Evolutionary conservation across 495 filamentous ascomycete genomes (phyloP).

Genomic region (Sporormia fimetaria): DNA sequence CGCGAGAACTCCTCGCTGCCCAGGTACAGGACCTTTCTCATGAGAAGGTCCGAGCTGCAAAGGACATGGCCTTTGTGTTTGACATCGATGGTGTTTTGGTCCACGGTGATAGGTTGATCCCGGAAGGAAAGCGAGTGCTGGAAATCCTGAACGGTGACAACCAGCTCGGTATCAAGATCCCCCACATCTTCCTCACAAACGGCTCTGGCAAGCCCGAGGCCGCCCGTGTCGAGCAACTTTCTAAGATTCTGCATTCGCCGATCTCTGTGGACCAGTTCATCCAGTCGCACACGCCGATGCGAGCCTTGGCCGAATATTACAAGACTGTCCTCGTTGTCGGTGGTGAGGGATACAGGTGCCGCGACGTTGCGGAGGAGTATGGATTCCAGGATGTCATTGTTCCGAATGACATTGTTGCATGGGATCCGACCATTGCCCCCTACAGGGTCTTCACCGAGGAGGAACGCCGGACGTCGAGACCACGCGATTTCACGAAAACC

Average conservation of each 20-base stretch:
- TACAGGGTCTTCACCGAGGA: constrained; percentile 48
- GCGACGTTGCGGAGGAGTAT: constrained; percentile 54
- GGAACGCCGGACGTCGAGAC: constrained; percentile 46
- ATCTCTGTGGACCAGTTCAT: constrained; percentile 56
- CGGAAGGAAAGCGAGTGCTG: constrained; percentile 46
- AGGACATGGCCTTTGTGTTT: constrained; percentile 58
- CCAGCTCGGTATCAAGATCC: constrained; percentile 58
- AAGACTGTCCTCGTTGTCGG: constrained; percentile 54
- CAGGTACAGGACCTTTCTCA: constrained; percentile 61
- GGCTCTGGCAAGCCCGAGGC: constrained; percentile 53
- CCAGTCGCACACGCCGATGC: constrained; percentile 57
- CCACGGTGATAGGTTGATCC: constrained; percentile 53
- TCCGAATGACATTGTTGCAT: constrained; percentile 56
- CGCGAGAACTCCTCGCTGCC: constrained; percentile 58
- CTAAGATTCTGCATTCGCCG: constrained; percentile 45
- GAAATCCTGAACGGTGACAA: constrained; percentile 57
- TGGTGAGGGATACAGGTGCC: constrained; percentile 53
- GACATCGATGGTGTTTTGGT: constrained; percentile 58
- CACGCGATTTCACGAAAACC: constrained; percentile 51
- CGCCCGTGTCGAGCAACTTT: constrained; percentile 46
- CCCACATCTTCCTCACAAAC: constrained; percentile 60
- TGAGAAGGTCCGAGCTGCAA: constrained; percentile 52
- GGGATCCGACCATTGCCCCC: constrained; percentile 50
- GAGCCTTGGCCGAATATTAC: constrained; percentile 55
- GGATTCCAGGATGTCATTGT: constrained; percentile 56